A percentile compares a stretch with the other conserved stretches of the same genome.
These are phyloP conservation scores for Angomonas desouzai DNA, from an alignment of 208 protist genomes.

Conservation along the genomic window DNA sequence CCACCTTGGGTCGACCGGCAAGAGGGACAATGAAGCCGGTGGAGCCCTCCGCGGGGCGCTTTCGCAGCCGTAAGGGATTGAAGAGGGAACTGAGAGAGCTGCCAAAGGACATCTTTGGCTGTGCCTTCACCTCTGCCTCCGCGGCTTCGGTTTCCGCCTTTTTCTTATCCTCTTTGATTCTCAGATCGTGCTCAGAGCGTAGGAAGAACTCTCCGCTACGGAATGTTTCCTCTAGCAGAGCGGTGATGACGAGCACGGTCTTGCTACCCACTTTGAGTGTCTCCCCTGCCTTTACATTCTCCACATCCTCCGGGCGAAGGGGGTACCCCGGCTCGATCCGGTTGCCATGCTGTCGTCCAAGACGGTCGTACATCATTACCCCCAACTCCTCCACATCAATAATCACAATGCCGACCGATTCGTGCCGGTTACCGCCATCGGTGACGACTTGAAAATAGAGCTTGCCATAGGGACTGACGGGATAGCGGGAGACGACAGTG, in stretches of 20 bases:
- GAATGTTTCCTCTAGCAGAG: slow-evolving; percentile 77
- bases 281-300: slow-evolving; percentile 49
- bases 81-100: slow-evolving; percentile 34
- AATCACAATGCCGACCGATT: slow-evolving; percentile 81
- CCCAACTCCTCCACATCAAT: slow-evolving; percentile 57
- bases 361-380: slow-evolving; percentile 87
- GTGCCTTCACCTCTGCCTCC: slow-evolving; percentile 41
- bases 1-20: slow-evolving; percentile 66
- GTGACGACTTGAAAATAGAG: slow-evolving; percentile 88
- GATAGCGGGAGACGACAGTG: slow-evolving; percentile 54
- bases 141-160: slow-evolving; percentile 65
- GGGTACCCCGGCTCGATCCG: slow-evolving; percentile 83
- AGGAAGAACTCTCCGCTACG: slow-evolving; percentile 89
- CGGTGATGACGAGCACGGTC: slow-evolving; percentile 70
- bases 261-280: slow-evolving; percentile 72
- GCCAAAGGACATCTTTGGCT: slow-evolving; percentile 77
- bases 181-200: slow-evolving; percentile 70
- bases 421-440: slow-evolving; percentile 76
- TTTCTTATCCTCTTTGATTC: slow-evolving; percentile 75
- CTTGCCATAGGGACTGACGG: slow-evolving; percentile 72
- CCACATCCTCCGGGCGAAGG: slow-evolving; percentile 61
- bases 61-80: slow-evolving; percentile 54
- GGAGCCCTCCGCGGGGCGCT: slow-evolving; percentile 59
- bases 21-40: slow-evolving; percentile 78
- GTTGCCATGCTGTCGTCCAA: slow-evolving; percentile 80